Evolutionary conservation across 441 rosid genomes (phyloP).

Genomic region (Gossypium armourianum): DNA sequence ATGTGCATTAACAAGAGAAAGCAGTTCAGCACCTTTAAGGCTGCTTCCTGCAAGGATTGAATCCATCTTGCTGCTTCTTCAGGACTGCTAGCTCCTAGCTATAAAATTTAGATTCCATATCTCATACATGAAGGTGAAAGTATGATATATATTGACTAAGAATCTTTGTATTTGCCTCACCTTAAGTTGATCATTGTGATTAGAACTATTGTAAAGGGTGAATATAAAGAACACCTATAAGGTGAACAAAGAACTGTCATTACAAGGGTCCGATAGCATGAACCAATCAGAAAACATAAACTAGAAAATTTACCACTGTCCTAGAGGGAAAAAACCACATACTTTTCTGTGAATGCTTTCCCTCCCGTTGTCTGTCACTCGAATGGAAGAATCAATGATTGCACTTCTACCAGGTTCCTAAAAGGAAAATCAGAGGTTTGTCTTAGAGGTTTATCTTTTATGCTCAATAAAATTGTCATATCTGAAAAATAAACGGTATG

Average conservation of each 20-base stretch:
- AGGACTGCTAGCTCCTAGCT: conserved; percentile 95
- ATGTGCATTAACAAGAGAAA: conserved; percentile 11
- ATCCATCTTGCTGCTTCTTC: conserved; percentile 98
- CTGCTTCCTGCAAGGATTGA: conserved; percentile 62
- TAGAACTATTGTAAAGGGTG: conserved; percentile 70
- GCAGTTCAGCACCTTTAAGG: conserved; percentile 51
- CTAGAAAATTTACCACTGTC: not conserved
- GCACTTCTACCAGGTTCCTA: conserved; percentile 80
- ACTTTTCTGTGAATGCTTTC: conserved; percentile 88
- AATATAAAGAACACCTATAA: conserved; percentile 81
- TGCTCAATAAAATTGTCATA: not conserved
- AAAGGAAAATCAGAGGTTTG: conserved; percentile 13
- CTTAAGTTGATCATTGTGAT: conserved; percentile 92
- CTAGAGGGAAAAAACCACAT: conserved; percentile 15
- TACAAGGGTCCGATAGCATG: conserved; percentile 1
- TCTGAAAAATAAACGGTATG: not conserved
- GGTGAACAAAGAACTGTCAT: conserved; percentile 15
- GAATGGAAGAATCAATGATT: conserved; percentile 68
- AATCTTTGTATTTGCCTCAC: conserved; percentile 33
- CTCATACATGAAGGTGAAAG: conserved; percentile 23
- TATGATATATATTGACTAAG: conserved; percentile 6
- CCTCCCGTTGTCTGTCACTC: conserved; percentile 88
- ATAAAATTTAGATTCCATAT: conserved; percentile 26
- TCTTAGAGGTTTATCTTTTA: conserved; percentile 12
- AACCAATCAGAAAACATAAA: conserved; percentile 9